Percentiles rank a stretch among this genome's conserved stretches.
Evolutionary conservation across 176 grass and related monocot species (phyloP).

Genomic region (Secale cereale): DNA sequence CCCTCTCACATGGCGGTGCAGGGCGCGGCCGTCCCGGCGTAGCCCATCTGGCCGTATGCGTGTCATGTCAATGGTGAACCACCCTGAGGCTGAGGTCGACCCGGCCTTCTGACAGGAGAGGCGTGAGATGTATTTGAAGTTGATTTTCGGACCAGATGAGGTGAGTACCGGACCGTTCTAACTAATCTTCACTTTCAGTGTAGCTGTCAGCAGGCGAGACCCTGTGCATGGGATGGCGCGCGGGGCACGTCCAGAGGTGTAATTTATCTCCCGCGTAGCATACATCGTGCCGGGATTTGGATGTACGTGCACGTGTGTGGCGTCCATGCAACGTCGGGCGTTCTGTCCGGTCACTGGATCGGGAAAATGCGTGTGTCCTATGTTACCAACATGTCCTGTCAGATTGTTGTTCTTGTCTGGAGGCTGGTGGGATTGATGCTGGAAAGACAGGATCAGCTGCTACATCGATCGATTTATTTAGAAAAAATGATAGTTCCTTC

Average conservation of each 20-base stretch:
- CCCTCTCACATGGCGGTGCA: neutral
- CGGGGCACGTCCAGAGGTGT: constrained; percentile 16
- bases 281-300: constrained; percentile 18
- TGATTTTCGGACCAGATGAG: neutral
- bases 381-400: constrained; percentile 25
- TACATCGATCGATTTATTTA: neutral
- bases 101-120: neutral
- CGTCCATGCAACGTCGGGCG: neutral
- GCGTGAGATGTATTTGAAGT: neutral
- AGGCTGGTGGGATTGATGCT: constrained; percentile 20
- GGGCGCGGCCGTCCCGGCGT: neutral
- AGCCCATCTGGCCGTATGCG: neutral
- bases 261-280: neutral
- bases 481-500: too few relatives aligned
- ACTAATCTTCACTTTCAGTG: neutral
- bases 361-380: neutral
- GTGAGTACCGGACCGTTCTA: constrained; percentile 16
- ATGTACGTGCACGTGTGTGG: constrained; percentile 35
- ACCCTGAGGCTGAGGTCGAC: neutral
- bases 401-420: constrained; percentile 33
- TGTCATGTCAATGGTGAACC: neutral
- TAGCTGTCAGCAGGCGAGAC: neutral
- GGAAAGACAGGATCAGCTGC: neutral
- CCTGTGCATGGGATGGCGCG: constrained; percentile 38
- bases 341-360: constrained; percentile 13